Base-by-base conservation (phyloP, 2,329 filamentous ascomycete genomes). In the Chaetomium olivaceum region DNA sequence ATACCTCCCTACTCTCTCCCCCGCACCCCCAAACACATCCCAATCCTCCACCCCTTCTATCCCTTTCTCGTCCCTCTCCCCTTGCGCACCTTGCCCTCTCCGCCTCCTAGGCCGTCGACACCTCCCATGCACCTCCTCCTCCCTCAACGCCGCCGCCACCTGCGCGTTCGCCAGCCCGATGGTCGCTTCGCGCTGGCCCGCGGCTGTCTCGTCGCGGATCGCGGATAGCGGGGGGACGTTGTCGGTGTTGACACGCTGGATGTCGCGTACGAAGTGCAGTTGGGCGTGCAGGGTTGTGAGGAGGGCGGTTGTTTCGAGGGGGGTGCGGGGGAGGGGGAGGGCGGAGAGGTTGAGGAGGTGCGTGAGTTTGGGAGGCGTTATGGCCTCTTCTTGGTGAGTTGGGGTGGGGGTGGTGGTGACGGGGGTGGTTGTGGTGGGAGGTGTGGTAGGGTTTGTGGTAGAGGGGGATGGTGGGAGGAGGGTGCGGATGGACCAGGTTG, bases 341-440 rank as follows among this genome's bases (percentile, higher is more conserved):
- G 94, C 93, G 4, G 93, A 96, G 48, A 98, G 88, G 21, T 91
- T 91, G 43, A 97, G 88, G 11, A 98, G 87, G 76, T 97, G 94
- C 71, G 87, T 87, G 0, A 98, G 85, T 76, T 92, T 88, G 54
- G 86, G 75, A 0, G 87, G 80, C 0, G 89, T 88, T 68, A 96
- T 14, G 23, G 27, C n/a, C 58, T 81, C 74, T 72, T 74, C 62
- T 69, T 50, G 36, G n/a, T 33, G 31, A 21, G 39, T 48, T 50
- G 27, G 11, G 29, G n/a, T 52, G 19, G 29, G 31, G 29, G 58
- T 12, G 27, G 59, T 27, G 7, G 51, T 9, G 56, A 21, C 6
- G 25, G 27, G 1, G 54, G 36, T 54, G 48, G 52, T 29, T 48
- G 36, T 51, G 51, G 55, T 16, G 36, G 54, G 6, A 29, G 27